phyloP scores from a whole-genome alignment of 2,329 filamentous ascomycete species.

The Aspergillus clavatus region DNA sequence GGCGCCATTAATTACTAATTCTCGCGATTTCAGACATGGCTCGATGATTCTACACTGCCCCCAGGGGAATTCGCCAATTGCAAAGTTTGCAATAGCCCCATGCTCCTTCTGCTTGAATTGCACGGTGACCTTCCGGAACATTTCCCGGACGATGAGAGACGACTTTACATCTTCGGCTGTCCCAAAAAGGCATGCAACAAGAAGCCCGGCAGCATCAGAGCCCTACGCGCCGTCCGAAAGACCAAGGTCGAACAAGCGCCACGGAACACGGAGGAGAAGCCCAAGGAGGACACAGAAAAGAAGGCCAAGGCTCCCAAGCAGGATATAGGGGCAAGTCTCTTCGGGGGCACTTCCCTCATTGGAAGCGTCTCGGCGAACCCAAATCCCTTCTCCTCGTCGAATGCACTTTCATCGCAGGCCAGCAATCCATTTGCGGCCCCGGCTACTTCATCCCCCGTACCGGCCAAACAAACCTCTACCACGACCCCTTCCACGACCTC shows the following conservation, averaged over 20 bases:
- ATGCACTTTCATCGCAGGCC: conserved; percentile 27
- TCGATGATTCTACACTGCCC: conserved; percentile 65
- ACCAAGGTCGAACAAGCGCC: conserved; percentile 31
- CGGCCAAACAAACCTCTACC: conserved; percentile 23
- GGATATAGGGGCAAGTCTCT: conserved; percentile 56
- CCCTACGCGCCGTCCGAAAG: conserved; percentile 62
- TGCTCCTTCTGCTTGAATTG: conserved; percentile 82
- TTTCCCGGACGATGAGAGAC: conserved; percentile 81
- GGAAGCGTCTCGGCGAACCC: conserved; percentile 34
- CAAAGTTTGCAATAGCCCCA: conserved; percentile 76
- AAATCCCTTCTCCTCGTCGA: conserved; percentile 53
- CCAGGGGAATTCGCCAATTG: conserved; percentile 76
- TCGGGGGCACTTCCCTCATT: conserved; percentile 47
- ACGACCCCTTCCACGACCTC: conserved; percentile 33
- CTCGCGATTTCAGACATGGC: conserved; percentile 63
- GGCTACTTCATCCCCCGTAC: conserved; percentile 27
- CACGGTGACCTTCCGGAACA: conserved; percentile 83
- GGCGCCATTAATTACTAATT: conserved; percentile 12
- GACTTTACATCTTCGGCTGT: conserved; percentile 83
- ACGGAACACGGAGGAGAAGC: conserved; percentile 20
- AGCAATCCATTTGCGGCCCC: conserved; percentile 59
- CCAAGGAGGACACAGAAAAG: conserved; percentile 4
- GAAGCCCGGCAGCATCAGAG: conserved; percentile 76
- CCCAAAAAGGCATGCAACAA: conserved; percentile 71
- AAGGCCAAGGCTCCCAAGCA: conserved; percentile 23